These are phyloP conservation scores for Paragyromitra xinjiangensis DNA, from an alignment of 495 filamentous ascomycete species.

Conservation along the genomic window DNA sequence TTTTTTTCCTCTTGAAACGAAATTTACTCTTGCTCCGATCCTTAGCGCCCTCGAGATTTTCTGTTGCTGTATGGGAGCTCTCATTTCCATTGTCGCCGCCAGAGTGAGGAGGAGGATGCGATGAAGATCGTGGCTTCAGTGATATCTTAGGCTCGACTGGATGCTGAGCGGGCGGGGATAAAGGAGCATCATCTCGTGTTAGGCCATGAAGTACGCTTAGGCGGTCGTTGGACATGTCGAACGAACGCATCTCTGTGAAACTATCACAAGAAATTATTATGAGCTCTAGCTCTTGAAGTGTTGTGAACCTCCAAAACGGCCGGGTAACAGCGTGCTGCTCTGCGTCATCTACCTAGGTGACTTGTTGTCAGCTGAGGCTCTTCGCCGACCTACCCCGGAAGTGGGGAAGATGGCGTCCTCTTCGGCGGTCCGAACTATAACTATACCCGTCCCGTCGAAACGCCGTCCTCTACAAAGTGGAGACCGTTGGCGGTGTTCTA, in stretches of 20 bases:
- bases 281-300: not conserved
- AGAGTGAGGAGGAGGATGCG: constrained; percentile 10
- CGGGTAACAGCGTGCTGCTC: constrained; percentile 7
- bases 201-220: constrained; percentile 49
- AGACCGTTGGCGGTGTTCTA: constrained; percentile 16
- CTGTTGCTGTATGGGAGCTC: not conserved
- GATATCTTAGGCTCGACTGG: not conserved
- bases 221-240: constrained; percentile 53
- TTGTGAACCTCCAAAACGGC: not conserved
- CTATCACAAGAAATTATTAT: not conserved
- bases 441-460: constrained; percentile 1
- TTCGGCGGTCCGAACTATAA: not conserved
- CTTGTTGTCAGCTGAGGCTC: not conserved
- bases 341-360: not conserved
- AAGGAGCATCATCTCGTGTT: constrained; percentile 47
- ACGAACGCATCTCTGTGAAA: constrained; percentile 40
- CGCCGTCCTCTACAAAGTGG: constrained; percentile 10
- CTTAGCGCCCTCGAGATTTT: constrained; percentile 1
- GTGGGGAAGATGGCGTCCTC: not conserved
- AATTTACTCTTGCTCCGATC: constrained; percentile 43
- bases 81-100: constrained; percentile 6
- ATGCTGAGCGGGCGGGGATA: not conserved
- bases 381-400: not conserved
- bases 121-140: not conserved
- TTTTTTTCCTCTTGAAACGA: constrained; percentile 55